Evolutionary conservation across 345 rosid genomes (phyloP), one percentile per base, ranked within the genome.

Genomic region (Cardiospermum halicacabum): DNA sequence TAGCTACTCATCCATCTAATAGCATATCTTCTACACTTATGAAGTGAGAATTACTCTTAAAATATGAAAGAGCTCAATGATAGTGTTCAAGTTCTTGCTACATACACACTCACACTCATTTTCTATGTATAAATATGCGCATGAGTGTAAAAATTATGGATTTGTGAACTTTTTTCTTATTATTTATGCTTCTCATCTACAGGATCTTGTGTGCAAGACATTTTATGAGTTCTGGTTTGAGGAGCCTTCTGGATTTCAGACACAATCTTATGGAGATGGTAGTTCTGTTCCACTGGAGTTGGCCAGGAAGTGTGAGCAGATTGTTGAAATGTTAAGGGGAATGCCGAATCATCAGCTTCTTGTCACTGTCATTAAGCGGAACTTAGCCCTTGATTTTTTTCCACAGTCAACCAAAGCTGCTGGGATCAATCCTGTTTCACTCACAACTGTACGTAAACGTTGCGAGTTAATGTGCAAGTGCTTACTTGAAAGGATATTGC

Each of bases 191-290:
- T 65, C 32, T 75, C 40, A 11, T 65, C 56, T 28, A 28, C 81
- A 94, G 97, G 99, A 94, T 81, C 91, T 89, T 68, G 99, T 94
- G 70, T 94, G 96, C 87, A 94, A 94, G 91, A 94, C 93, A 59
- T 91, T 94, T 77, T 87, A 89, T 82, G 97, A 94, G 66, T 91
- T 94, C 69, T 94, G 99, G 99, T 94, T 94, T 65, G 97, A 94
- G 79, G 97, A 94, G 72, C 86, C 96, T 72, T 76, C 89, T 64
- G 86, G 92, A 58, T 66, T 69, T 55, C 96, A 78, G 77, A 82
- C 84, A 56, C 85, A 82, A 63, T 83, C 58, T 79, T 82, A 75
- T 72, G 81, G 88, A 68, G 89, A 87, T 76, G 89, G 86, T 76
- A 89, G 99, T 83, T 85, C 91, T 70, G 87, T 91, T 72, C 96